These are phyloP conservation scores for Chlorella sp. DNA, from an alignment of 139 green algal genomes.

Conservation along the genomic window DNA sequence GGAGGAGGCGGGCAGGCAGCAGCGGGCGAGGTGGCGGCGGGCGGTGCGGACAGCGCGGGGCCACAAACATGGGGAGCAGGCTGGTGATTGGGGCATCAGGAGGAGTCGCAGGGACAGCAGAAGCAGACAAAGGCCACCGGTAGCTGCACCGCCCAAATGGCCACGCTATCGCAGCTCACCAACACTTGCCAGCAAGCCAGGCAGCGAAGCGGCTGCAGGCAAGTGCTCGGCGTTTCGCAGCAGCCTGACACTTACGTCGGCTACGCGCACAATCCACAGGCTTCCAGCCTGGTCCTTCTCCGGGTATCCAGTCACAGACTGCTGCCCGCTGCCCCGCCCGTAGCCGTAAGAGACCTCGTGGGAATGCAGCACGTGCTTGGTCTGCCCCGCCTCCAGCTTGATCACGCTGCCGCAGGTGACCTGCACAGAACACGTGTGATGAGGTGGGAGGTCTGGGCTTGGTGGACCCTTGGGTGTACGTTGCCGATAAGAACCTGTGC, in stretches of 20 bases:
- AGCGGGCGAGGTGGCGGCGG: too few species aligned
- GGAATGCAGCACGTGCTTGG: constrained; percentile 78
- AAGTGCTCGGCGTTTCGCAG: too few species aligned
- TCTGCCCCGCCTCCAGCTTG: constrained; percentile 82
- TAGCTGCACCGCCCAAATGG: not conserved
- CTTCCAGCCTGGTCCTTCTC: constrained; percentile 72
- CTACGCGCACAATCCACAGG: constrained; percentile 80
- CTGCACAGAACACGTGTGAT: constrained; percentile 36
- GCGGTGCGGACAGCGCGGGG: too few species aligned
- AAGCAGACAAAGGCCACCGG: not conserved
- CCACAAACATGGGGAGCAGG: too few species aligned
- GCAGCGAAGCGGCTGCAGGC: not conserved
- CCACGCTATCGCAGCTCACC: not conserved
- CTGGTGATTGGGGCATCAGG: too few species aligned
- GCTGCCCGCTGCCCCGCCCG: constrained; percentile 82
- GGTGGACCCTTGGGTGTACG: too few species aligned
- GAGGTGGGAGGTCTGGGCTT: too few species aligned
- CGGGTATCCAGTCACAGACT: constrained; percentile 87
- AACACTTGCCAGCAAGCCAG: not conserved
- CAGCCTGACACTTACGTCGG: not conserved
- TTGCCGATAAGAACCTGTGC: too few species aligned
- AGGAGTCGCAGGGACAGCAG: not conserved
- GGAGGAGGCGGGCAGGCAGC: too few species aligned
- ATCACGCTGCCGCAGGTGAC: constrained; percentile 92
- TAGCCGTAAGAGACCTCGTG: constrained; percentile 89